Conservation (phyloP, 148 eudicot genomes). For the Persicaria tinctoria region DNA sequence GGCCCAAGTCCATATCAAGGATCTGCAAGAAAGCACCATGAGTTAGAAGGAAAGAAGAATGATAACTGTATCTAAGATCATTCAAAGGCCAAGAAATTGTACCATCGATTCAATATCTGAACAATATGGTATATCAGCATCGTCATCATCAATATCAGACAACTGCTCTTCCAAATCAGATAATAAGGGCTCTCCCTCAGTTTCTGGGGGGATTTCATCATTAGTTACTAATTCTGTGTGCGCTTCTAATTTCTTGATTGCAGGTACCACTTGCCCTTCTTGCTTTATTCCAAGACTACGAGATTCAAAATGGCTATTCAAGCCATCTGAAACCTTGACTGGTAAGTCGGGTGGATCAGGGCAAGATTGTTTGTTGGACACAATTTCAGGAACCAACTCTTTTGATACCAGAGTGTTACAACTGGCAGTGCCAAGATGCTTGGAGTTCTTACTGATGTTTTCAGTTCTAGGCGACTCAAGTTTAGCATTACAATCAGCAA, state of each 20-base stretch:
- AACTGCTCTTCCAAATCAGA: conserved; percentile 24
- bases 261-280: conserved; percentile 15
- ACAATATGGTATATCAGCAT: conserved; percentile 31
- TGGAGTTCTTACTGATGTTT: conserved; percentile 23
- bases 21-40: conserved; percentile 34
- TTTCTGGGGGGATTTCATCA: conserved; percentile 19
- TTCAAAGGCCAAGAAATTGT: conserved; percentile 2
- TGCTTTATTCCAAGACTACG: conserved; percentile 20
- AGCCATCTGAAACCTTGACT: conserved; percentile 15
- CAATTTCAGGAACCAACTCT: conserved; percentile 6
- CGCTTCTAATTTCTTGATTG: conserved; percentile 14
- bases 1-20: conserved; percentile 78
- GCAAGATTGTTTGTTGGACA: background rate
- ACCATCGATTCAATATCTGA: conserved; percentile 44
- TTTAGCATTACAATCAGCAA: conserved; percentile 35
- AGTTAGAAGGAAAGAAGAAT: background rate
- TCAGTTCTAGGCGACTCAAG: conserved; percentile 19
- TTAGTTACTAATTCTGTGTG: conserved; percentile 17
- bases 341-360: conserved; percentile 6
- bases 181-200: conserved; percentile 14
- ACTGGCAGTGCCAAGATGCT: conserved; percentile 20
- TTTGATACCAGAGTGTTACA: conserved; percentile 26
- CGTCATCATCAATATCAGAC: conserved; percentile 31
- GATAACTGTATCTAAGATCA: background rate
- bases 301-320: conserved; percentile 13